phyloP scores from a whole-genome alignment of 331 rosid species.

The Acacia concinna region DNA sequence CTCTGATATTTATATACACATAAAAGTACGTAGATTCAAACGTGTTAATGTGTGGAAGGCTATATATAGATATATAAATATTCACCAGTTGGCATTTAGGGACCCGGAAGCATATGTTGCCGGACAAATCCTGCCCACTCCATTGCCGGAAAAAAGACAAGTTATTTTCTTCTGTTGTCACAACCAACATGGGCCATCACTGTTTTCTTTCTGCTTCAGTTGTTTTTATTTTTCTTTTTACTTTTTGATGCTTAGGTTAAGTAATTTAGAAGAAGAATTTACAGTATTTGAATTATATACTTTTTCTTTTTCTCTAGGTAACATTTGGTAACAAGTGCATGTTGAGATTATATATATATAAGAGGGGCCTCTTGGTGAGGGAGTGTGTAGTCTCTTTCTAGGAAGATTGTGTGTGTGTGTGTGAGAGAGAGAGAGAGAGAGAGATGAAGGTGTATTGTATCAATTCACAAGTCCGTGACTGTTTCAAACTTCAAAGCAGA shows the following conservation, averaged over 20 bases:
- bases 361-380: neutral
- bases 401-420: neutral
- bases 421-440: neutral
- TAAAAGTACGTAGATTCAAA: too few species aligned
- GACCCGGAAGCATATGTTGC: neutral
- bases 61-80: neutral
- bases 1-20: too few species aligned
- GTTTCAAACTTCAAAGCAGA: constrained; percentile 5
- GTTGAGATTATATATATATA: neutral
- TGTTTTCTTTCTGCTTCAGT: neutral
- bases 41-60: too few species aligned
- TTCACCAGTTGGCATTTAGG: neutral
- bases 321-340: neutral
- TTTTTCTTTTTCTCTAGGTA: neutral
- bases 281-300: neutral
- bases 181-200: constrained; percentile 3
- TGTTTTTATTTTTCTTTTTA: neutral
- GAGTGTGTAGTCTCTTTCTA: neutral
- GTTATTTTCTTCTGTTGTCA: constrained; percentile 17
- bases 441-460: neutral
- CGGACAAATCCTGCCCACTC: constrained; percentile 20
- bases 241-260: neutral
- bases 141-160: constrained; percentile 31
- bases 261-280: neutral
- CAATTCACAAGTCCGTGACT: constrained; percentile 19